Evolutionary conservation across 495 filamentous ascomycete species (phyloP), one percentile per base, ranked within the genome.

Genomic region (Penicillium coffeae): DNA sequence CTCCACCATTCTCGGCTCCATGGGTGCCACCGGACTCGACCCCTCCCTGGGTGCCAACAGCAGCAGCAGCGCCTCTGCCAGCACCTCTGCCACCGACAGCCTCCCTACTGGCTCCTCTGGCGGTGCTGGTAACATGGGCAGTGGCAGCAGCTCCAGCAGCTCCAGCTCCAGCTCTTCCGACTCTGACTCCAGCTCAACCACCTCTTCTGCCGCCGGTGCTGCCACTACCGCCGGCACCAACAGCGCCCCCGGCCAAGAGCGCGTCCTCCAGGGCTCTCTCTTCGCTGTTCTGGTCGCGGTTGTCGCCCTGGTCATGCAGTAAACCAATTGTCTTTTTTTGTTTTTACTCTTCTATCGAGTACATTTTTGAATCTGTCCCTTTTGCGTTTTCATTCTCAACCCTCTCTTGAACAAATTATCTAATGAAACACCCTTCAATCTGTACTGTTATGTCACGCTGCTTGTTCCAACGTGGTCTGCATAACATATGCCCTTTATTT

Each of bases 21-120:
- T 97, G 45, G 74, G 82, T 25, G 91, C 80, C 6, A 87, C 86
- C 0, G 93, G 93, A 38, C 70, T 79, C 8, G 77, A 95, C 64
- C 87, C 87, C 83, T 61, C 66, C 38, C 57, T 69, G 10, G 63
- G 64, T 34, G 60, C 70, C 15, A 44, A 65, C 39, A 62, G 48
- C 27, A 57, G 59, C 27, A 60, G 54, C 48, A 49, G 50, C 37
- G 44, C 48, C 32, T 42, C 60, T 14, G 56, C 63, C 49, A 50
- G 65, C 56, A 40, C 44, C 27, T 44, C 61, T n/a, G 40, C 37
- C 37, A 59, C 63, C 43, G 60, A 58, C 54, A 66, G 70, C 12
- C 54, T 78, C 14, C 70, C 68, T 19, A 56, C 62, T 20, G 61
- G 64, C 38, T 66, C 67, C 47, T 60, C 64, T 21, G 64, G 67